A percentile compares a stretch with the other conserved stretches of the same genome.
phyloP scores from a whole-genome alignment of 2,329 filamentous ascomycete species.

The Drechslerella dactyloides region DNA sequence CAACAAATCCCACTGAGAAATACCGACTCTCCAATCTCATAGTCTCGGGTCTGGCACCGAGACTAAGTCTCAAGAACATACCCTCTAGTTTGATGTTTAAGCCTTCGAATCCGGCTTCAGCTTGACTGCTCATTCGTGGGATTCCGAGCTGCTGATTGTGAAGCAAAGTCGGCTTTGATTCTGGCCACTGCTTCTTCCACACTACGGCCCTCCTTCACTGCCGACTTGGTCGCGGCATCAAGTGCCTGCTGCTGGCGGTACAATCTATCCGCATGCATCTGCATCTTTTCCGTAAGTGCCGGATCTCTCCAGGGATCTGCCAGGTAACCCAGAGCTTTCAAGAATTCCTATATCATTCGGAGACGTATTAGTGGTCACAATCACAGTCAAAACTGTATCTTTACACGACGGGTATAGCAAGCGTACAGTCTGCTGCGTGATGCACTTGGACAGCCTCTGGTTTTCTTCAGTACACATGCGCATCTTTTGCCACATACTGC shows the following conservation, averaged over 20 bases:
- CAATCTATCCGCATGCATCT: constrained; percentile 91
- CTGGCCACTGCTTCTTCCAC: constrained; percentile 38
- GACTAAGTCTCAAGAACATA: neutral
- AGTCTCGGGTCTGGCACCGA: neutral
- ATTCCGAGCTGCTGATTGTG: constrained; percentile 10
- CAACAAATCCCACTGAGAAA: neutral
- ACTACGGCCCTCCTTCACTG: constrained; percentile 66
- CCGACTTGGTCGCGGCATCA: constrained; percentile 71
- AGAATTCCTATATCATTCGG: constrained; percentile 68
- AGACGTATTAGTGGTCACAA: neutral
- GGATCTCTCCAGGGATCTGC: constrained; percentile 69
- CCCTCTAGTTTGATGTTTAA: too few relatives aligned
- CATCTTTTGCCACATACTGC: constrained; percentile 70
- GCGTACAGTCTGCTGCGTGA: constrained; percentile 80
- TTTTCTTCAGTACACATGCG: constrained; percentile 83
- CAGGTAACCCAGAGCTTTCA: constrained; percentile 89
- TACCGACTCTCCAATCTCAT: too few relatives aligned
- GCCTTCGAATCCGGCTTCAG: too few relatives aligned
- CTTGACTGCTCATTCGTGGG: neutral
- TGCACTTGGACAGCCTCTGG: constrained; percentile 80
- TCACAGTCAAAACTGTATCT: neutral
- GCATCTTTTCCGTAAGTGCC: constrained; percentile 81
- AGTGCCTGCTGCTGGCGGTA: constrained; percentile 87
- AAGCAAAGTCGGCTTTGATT: constrained; percentile 24
- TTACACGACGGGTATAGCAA: neutral